Conservation (phyloP, 805 yeast species). For the Clavispora carvajalis region DNA sequence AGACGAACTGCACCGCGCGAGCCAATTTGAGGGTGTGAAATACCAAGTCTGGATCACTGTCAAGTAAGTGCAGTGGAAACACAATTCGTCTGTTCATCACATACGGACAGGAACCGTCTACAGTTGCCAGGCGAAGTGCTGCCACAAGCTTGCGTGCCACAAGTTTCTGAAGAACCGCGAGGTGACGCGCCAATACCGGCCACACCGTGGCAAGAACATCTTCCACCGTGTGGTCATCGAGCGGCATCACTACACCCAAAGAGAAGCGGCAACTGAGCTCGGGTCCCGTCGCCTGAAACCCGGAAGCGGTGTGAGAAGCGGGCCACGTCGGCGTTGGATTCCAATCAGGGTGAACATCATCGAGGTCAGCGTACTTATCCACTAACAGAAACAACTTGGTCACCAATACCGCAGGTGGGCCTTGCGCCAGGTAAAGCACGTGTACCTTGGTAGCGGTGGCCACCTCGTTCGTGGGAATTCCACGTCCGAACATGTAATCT, state of each 20-base stretch:
- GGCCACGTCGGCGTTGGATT: conserved; percentile 38
- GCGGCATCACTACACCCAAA: conserved; percentile 45
- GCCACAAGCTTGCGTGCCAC: conserved; percentile 32
- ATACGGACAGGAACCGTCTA: conserved; percentile 16
- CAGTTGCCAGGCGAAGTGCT: conserved; percentile 17
- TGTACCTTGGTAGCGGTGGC: conserved; percentile 44
- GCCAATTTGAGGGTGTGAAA: conserved; percentile 32
- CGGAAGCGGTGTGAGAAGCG: conserved; percentile 16
- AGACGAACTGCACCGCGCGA: conserved; percentile 32
- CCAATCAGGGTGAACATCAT: conserved; percentile 27
- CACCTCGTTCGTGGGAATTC: conserved; percentile 45
- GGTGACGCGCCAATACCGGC: conserved; percentile 39
- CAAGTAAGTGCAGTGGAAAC: conserved; percentile 36
- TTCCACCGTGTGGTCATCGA: conserved; percentile 29
- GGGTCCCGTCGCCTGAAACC: conserved; percentile 1
- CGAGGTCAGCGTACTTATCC: conserved; percentile 12
- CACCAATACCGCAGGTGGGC: conserved; percentile 35
- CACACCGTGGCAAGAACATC: conserved; percentile 46
- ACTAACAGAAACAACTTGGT: conserved; percentile 42
- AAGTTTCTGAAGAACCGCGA: conserved; percentile 35
- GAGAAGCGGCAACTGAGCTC: conserved; percentile 36
- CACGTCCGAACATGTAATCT: conserved; percentile 54
- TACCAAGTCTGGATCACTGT: conserved; percentile 40
- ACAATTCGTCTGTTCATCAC: conserved; percentile 29
- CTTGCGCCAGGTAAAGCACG: conserved; percentile 30